Conservation (phyloP, 2,329 filamentous ascomycete species). For the Alternaria panax region DNA sequence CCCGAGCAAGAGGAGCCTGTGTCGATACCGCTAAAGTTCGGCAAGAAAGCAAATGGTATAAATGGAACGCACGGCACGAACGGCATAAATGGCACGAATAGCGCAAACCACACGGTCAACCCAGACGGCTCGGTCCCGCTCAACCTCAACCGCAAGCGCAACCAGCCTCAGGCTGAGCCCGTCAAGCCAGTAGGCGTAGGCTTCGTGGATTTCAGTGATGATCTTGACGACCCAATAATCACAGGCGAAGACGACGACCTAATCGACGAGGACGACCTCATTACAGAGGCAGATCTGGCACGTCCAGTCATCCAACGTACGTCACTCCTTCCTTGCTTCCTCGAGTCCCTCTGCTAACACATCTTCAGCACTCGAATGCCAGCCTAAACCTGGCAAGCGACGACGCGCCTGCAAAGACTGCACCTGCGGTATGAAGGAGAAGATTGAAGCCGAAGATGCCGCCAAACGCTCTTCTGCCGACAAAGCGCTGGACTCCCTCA, state of each 20-base stretch:
- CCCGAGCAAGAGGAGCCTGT: constrained; percentile 66
- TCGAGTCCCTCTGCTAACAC: constrained; percentile 12
- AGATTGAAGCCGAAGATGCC: constrained; percentile 83
- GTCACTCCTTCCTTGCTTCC: constrained; percentile 48
- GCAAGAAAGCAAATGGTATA: constrained; percentile 61
- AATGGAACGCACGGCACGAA: constrained; percentile 34
- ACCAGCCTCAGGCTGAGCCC: constrained; percentile 48
- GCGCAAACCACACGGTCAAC: constrained; percentile 34
- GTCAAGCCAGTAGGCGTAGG: constrained; percentile 47
- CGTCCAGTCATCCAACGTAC: constrained; percentile 80
- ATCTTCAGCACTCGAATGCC: constrained; percentile 77
- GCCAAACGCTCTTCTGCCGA: constrained; percentile 71
- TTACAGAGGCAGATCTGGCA: constrained; percentile 84
- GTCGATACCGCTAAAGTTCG: constrained; percentile 69
- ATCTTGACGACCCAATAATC: constrained; percentile 63
- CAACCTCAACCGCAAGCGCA: constrained; percentile 54
- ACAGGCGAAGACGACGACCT: constrained; percentile 76
- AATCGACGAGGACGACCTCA: constrained; percentile 87
- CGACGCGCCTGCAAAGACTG: constrained; percentile 97
- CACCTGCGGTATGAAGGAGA: constrained; percentile 88
- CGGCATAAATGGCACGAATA: constrained; percentile 31
- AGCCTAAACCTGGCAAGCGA: constrained; percentile 85
- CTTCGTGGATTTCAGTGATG: constrained; percentile 69
- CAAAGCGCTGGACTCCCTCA: constrained; percentile 68
- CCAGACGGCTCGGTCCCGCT: constrained; percentile 49